Evolutionary conservation across 768 basidiomycete species (phyloP), one percentile per base, ranked within the genome.

Genomic region (Hemileccinum impolitum): DNA sequence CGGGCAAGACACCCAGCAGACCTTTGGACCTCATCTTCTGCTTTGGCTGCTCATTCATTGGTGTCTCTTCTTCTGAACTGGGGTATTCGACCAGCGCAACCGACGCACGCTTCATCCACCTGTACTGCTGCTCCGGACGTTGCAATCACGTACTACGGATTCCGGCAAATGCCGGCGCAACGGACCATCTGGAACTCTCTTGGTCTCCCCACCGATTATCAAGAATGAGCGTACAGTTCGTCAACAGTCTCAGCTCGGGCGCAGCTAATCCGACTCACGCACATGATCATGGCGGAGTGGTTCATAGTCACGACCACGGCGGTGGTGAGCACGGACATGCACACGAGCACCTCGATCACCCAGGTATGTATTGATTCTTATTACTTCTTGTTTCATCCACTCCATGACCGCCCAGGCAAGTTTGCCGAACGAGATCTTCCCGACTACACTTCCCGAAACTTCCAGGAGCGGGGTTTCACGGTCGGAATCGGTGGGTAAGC

Each of bases 401-500:
- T 41, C 31, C n/a, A 53, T 28, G 17, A 12, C 10, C 13, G 18
- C 44, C 42, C 42, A 94, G 94, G 95, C 38, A 96, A 90, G 66
- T 99, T 85, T 59, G 71, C 89, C 11, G 94, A 98, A 64, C 78
- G 95, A 23, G 95, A 97, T 67, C 68, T 96, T 66, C 96, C 95
- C 9, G 87, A 96, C 62, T 97, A 89, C 60, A 75, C 84, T 8
- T 66, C 70, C 3, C 75, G 95, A 31, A 88, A 94, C 72, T 98
- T 94, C 60, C 79, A 84, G 44, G 94, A 97, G 70, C 75, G 95
- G 53, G 96, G 90, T 1, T 99, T 97, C 71, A 98, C 95, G 0
- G 75, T 99, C 51, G 95, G 95, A n/a, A 97, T 98, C 47, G 95
- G 95, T 61, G 94, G 94, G 94, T 94, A 61, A 41, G 85, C 70